Evolutionary conservation across 1,139 yeast species (phyloP).

Genomic region (Blastobotrys raffinosifermentans): DNA sequence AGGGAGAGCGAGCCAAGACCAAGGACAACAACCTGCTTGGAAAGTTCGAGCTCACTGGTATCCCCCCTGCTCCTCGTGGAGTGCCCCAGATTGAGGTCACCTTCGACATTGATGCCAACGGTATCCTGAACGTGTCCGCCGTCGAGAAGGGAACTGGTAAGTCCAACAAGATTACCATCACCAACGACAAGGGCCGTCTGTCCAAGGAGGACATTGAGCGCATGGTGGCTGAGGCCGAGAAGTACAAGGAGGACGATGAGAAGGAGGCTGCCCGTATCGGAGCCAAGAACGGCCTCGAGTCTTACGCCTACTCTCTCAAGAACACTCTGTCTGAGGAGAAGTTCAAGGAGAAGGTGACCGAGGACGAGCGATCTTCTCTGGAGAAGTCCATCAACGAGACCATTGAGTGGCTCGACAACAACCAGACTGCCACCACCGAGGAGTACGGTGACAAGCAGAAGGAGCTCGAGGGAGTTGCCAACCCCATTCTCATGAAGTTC

Average conservation of each 20-base stretch:
- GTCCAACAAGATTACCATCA: constrained; percentile 73
- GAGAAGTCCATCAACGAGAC: constrained; percentile 81
- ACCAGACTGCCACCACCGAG: constrained; percentile 82
- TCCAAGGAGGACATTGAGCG: constrained; percentile 91
- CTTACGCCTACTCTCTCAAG: constrained; percentile 86
- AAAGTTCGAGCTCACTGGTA: constrained; percentile 87
- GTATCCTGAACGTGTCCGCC: constrained; percentile 90
- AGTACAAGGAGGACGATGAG: constrained; percentile 79
- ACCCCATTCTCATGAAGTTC: constrained; percentile 92
- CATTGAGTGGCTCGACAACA: constrained; percentile 80
- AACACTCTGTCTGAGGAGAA: constrained; percentile 74
- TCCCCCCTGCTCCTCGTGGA: constrained; percentile 96
- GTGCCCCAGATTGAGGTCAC: constrained; percentile 93
- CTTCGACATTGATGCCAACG: constrained; percentile 87
- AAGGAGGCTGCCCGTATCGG: constrained; percentile 73
- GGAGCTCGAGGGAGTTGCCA: constrained; percentile 89
- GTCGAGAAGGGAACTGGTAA: constrained; percentile 87
- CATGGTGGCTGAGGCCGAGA: constrained; percentile 90
- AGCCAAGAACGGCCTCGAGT: constrained; percentile 84
- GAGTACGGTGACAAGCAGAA: constrained; percentile 86
- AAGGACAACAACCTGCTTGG: constrained; percentile 93
- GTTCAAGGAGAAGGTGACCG: constrained; percentile 77
- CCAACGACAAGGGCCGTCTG: constrained; percentile 94
- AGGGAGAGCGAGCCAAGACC: constrained; percentile 91
- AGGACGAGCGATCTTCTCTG: constrained; percentile 70